A percentile compares a stretch with the other conserved stretches of the same genome.
phyloP scores from a whole-genome alignment of 2,329 filamentous ascomycete species.

The Fusarium bulbicola region DNA sequence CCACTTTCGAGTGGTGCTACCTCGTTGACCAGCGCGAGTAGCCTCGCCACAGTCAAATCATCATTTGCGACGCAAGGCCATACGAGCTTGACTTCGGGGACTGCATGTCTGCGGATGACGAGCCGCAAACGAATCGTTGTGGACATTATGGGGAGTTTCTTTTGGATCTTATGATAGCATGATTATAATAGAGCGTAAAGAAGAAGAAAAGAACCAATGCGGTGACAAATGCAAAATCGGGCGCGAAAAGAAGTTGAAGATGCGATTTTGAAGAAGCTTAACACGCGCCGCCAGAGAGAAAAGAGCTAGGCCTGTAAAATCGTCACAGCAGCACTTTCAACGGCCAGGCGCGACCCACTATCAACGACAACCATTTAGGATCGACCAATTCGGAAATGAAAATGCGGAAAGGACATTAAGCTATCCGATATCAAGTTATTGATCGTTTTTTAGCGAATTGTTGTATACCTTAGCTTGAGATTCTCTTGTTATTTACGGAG shows the following conservation, averaged over 20 bases:
- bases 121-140: constrained; percentile 74
- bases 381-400: background rate
- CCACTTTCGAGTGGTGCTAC: constrained; percentile 82
- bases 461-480: background rate
- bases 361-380: background rate
- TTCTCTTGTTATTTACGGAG: too few relatives aligned
- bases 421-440: background rate
- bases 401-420: background rate
- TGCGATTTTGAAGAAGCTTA: constrained; percentile 28
- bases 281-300: constrained; percentile 20
- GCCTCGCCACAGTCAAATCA: constrained; percentile 75
- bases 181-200: background rate
- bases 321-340: constrained; percentile 6
- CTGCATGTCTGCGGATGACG: constrained; percentile 74
- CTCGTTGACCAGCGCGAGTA: constrained; percentile 82
- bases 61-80: constrained; percentile 70
- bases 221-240: background rate
- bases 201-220: background rate
- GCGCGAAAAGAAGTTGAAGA: constrained; percentile 9
- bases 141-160: constrained; percentile 38
- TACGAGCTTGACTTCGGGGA: constrained; percentile 77
- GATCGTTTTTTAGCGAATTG: background rate
- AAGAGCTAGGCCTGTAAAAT: constrained; percentile 12
- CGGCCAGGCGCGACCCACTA: constrained; percentile 5
- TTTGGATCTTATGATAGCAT: constrained; percentile 29